Conservation (phyloP, 805 yeast species). For the Zygosaccharomyces lentus region DNA sequence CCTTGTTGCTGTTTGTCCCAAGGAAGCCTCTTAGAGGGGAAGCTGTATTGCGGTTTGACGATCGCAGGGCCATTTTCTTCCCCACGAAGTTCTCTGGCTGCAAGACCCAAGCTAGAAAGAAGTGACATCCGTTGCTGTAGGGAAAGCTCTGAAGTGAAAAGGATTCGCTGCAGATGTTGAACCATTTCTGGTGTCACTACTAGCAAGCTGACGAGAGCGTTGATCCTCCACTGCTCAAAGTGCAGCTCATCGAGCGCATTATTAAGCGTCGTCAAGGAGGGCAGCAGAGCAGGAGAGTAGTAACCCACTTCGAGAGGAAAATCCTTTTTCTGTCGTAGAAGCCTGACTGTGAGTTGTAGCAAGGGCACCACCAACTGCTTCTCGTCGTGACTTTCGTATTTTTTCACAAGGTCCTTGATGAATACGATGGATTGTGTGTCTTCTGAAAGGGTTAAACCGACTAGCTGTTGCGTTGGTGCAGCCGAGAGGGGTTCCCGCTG, state of each 20-base stretch:
- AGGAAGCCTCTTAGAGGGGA: constrained; percentile 35
- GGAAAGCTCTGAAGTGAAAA: constrained; percentile 72
- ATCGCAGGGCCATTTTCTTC: constrained; percentile 46
- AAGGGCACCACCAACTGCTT: constrained; percentile 45
- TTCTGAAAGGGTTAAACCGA: constrained; percentile 10
- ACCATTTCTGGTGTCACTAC: constrained; percentile 49
- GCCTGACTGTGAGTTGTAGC: constrained; percentile 39
- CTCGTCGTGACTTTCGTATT: constrained; percentile 44
- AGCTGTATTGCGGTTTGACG: constrained; percentile 36
- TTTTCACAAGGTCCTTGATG: constrained; percentile 63
- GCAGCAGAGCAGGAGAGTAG: constrained; percentile 52
- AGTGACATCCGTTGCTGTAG: constrained; percentile 71
- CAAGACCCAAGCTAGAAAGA: constrained; percentile 61
- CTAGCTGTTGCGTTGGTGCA: background rate
- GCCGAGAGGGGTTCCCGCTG: background rate
- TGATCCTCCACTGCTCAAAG: constrained; percentile 64
- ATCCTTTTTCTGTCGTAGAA: constrained; percentile 60
- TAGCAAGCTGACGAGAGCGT: constrained; percentile 59
- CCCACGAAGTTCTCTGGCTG: constrained; percentile 71
- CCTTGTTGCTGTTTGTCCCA: constrained; percentile 23
- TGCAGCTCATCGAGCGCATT: constrained; percentile 53
- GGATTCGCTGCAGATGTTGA: constrained; percentile 37
- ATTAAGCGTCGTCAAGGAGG: constrained; percentile 47
- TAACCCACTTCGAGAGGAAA: constrained; percentile 58
- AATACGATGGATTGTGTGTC: constrained; percentile 52